phyloP scores from a whole-genome alignment of 345 rosid species.

The Ceriops tagal region DNA sequence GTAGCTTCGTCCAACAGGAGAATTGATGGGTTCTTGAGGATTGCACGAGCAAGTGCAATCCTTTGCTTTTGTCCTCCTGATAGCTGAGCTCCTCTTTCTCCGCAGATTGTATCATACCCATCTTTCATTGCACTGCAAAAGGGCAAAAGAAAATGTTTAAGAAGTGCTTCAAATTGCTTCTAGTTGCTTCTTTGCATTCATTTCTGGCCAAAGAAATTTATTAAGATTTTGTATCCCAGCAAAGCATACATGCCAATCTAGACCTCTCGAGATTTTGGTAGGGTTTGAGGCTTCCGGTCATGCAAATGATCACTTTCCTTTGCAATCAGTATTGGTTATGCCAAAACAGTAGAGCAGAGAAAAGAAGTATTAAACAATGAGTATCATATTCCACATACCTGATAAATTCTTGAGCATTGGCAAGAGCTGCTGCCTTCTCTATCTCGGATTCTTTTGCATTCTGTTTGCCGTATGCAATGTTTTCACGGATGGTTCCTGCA shows the following conservation, averaged over 20 bases:
- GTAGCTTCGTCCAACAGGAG: conserved; percentile 73
- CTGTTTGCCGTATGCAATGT: conserved; percentile 51
- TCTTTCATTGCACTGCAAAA: conserved; percentile 59
- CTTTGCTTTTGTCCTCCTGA: conserved; percentile 79
- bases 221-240: too few relatives aligned
- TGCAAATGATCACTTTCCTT: too few relatives aligned
- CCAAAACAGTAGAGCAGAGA: neutral
- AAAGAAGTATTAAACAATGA: neutral
- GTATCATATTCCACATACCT: conserved; percentile 31
- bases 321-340: neutral
- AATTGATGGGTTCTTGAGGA: conserved; percentile 59
- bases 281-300: too few relatives aligned
- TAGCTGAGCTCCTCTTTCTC: conserved; percentile 63
- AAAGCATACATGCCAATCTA: too few relatives aligned
- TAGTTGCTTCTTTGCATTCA: too few relatives aligned
- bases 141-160: neutral
- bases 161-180: neutral
- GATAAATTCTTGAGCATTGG: conserved; percentile 67
- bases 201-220: too few relatives aligned
- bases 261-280: too few relatives aligned
- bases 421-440: conserved; percentile 45
- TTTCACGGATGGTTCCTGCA: conserved; percentile 58
- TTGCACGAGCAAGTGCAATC: conserved; percentile 68
- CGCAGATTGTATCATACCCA: conserved; percentile 57
- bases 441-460: conserved; percentile 52